Base-by-base conservation (phyloP, 73 alveolate species). In the Paramecium pentaurelia region DNA sequence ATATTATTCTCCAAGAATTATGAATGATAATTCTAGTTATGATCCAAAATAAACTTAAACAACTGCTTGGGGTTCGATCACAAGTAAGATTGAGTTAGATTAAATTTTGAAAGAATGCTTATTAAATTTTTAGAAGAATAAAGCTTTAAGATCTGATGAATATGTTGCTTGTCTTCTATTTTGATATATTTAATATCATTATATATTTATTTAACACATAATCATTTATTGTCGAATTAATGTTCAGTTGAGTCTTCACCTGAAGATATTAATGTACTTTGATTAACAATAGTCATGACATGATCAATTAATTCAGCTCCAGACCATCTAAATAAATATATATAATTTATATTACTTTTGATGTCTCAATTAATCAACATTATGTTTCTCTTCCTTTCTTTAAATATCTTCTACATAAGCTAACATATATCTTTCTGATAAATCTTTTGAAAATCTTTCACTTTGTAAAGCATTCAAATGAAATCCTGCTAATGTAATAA, bases 401-500 rank as follows among this genome's bases (percentile, higher is more conserved):
- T 95, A 93, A 64, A 95, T 93, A 86, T 68, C 86, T 90, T 95
- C 96, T 27, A 95, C 97, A 47, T 95, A 95, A 6, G 97, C 97
- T 7, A 94, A 83, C 91, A 94, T 94, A 64, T 89, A 92, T 22
- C 96, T 96, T 71, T 89, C 86, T 71, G 95, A 71, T 34, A 88
- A 86, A 77, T 95, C 97, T 91, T 85, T 92, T 37, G 96, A 86
- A 44, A 95, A 92, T 75, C 84, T 94, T 60, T 87, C 95, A 60
- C 93, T 92, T 91, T 45, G 49, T 44, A 93, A 59, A 8, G 96
- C 97, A 64, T 92, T 94, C 86, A 94, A 95, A 85, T 95, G 97
- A 93, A 95, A 95, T 59, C 97, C 97, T 42, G 96, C 97, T 71
- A 95, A 45, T 25, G 97, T 95, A 71, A 95, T 95, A 95, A 95